Evolutionary conservation across 441 rosid genomes (phyloP).

Genomic region (Corymbia citriodora): DNA sequence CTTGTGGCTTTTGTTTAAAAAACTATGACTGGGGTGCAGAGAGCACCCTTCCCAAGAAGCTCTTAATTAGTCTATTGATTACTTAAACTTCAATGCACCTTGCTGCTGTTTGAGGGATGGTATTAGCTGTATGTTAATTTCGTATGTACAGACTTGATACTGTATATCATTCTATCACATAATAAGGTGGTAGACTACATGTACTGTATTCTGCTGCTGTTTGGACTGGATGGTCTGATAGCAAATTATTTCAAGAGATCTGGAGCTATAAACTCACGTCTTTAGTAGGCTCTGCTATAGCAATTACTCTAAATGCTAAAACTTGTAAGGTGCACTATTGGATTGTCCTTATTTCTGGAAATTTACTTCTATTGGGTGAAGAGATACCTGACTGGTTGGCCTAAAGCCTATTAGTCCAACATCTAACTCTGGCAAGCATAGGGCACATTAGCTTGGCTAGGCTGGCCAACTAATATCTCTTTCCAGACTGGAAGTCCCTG

Average conservation of each 20-base stretch:
- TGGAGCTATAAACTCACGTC: background rate
- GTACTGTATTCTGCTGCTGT: background rate
- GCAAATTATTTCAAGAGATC: background rate
- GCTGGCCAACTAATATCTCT: background rate
- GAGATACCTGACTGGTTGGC: background rate
- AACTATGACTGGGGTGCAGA: background rate
- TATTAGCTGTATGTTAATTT: background rate
- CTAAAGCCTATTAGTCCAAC: background rate
- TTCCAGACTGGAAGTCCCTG: background rate
- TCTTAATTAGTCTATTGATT: background rate
- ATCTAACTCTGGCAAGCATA: background rate
- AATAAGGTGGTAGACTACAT: background rate
- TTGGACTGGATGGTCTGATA: background rate
- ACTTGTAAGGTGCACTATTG: background rate
- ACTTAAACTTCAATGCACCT: background rate
- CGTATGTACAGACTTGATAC: background rate
- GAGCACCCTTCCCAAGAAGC: background rate
- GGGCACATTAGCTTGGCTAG: background rate
- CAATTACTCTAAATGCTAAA: background rate
- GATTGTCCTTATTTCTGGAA: background rate
- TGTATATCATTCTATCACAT: background rate
- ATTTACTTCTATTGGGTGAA: background rate
- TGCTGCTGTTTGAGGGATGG: background rate
- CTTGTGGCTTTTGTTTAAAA: background rate
- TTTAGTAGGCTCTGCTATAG: background rate